Evolutionary conservation across 2,329 filamentous ascomycete genomes (phyloP), one percentile per base, ranked within the genome.

Genomic region (Pseudocercospora cruenta): DNA sequence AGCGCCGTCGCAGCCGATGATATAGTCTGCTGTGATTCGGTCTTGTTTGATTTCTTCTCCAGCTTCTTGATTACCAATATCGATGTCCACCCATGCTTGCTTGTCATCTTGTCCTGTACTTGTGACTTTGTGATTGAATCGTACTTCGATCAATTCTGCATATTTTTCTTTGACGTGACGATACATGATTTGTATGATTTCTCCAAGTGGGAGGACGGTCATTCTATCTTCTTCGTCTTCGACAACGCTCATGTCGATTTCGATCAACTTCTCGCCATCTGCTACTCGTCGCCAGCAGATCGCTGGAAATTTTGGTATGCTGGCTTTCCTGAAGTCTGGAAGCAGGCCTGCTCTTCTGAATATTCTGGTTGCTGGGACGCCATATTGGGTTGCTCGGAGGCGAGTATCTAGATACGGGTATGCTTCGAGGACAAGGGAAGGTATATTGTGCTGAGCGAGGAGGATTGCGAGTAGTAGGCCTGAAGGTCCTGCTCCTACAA

Each of bases 371-470:
- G 80, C 77, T 1, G 77, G 75, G 8, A 80, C 79, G 65, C 80
- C 77, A 64, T 82, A 80, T 2, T 80, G 79, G 66, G 80, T 80
- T 63, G 80, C 80, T 57, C 80, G 77, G 14, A 80, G 79, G 5
- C 77, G 77, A 6, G 73, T 71, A 59, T 75, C 71, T 43, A 77
- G 69, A 19, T 64, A 62, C 1, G 70, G 62, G 66, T 65, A 69
- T 28, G 65, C 63, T 62, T 75, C 71, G 65, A 70, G 74, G 62
- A 76, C 64, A 21, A 65, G 66, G 63, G 63, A 70, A 19, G 69
- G 64, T 45, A 76, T 71, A 66, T 64, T 62, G 28, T 69, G 63
- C 26, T 69, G 57, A 19, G 71, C 61, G 6, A 77, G 69, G 7
- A 77, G 65, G 43, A 72, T 67, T 24, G 70, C 74, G 16, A 77